Conservation (phyloP, 768 basidiomycete species). For the Russula sp. region DNA sequence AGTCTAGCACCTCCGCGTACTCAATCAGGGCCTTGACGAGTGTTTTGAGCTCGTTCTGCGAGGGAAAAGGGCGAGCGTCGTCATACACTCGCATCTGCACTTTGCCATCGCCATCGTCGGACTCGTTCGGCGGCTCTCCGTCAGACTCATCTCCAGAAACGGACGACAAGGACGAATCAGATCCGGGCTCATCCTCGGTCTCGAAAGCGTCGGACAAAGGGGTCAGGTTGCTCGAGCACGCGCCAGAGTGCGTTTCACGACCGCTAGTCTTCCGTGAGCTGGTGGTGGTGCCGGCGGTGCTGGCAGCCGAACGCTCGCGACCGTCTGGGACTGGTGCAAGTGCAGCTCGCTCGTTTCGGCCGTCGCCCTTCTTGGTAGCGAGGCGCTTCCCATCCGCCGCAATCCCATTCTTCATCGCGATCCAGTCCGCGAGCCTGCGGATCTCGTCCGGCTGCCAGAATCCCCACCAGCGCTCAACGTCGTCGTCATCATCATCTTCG, state of each 20-base stretch:
- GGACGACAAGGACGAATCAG: conserved; percentile 13
- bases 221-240: conserved; percentile 3
- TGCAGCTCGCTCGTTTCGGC: not conserved
- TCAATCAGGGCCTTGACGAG: conserved; percentile 50
- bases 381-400: conserved; percentile 28
- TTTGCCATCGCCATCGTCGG: conserved; percentile 8
- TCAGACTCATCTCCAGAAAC: conserved; percentile 21
- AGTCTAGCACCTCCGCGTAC: conserved; percentile 54
- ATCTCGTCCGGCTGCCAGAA: conserved; percentile 63
- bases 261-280: not conserved
- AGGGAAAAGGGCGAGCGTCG: conserved; percentile 21
- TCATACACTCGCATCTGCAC: conserved; percentile 12
- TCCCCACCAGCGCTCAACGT: conserved; percentile 66
- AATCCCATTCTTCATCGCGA: conserved; percentile 43
- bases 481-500: conserved; percentile 26
- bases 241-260: not conserved
- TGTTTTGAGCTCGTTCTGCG: conserved; percentile 32
- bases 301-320: not conserved
- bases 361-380: not conserved
- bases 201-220: conserved; percentile 8
- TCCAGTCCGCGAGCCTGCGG: conserved; percentile 56
- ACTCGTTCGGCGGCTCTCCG: conserved; percentile 8
- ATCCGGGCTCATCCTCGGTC: conserved; percentile 1
- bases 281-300: conserved; percentile 1
- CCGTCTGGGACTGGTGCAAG: not conserved